These are phyloP conservation scores for Salix caprea DNA, from an alignment of 345 rosid genomes.

Conservation along the genomic window DNA sequence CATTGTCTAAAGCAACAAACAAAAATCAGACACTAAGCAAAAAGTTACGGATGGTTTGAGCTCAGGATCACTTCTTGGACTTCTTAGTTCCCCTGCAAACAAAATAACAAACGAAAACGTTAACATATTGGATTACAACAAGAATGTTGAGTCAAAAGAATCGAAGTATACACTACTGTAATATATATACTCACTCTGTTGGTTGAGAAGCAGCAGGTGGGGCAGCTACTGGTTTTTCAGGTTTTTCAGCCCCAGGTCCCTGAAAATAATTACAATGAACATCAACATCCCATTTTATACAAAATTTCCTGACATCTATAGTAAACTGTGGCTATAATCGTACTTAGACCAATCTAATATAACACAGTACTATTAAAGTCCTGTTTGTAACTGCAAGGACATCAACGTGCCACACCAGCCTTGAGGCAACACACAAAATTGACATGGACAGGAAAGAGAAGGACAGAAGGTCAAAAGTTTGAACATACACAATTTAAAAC, in stretches of 20 bases:
- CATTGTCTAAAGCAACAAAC: conserved; percentile 2
- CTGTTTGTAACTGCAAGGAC: background rate
- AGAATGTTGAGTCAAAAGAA: no score
- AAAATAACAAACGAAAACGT: background rate
- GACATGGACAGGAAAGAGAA: background rate
- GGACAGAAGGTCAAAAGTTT: background rate
- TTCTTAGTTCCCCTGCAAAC: conserved; percentile 16
- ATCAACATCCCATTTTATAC: background rate
- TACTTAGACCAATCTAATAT: background rate
- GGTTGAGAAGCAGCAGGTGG: conserved; percentile 15
- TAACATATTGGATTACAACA: background rate
- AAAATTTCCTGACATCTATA: background rate
- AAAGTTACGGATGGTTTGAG: background rate
- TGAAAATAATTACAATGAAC: background rate
- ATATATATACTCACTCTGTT: conserved; percentile 8
- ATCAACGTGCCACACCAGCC: background rate
- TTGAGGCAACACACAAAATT: background rate
- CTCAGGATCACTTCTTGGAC: conserved; percentile 17
- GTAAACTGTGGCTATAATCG: background rate
- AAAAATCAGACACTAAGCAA: background rate
- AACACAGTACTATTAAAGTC: background rate
- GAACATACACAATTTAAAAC: background rate
- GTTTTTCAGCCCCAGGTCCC: conserved; percentile 22
- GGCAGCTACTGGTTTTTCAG: conserved; percentile 16
- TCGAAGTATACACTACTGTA: background rate